A percentile compares a stretch with the other conserved stretches of the same genome.
These are phyloP conservation scores for Aspergillus chevalieri DNA, from an alignment of 2,329 filamentous ascomycete genomes.

Conservation along the genomic window DNA sequence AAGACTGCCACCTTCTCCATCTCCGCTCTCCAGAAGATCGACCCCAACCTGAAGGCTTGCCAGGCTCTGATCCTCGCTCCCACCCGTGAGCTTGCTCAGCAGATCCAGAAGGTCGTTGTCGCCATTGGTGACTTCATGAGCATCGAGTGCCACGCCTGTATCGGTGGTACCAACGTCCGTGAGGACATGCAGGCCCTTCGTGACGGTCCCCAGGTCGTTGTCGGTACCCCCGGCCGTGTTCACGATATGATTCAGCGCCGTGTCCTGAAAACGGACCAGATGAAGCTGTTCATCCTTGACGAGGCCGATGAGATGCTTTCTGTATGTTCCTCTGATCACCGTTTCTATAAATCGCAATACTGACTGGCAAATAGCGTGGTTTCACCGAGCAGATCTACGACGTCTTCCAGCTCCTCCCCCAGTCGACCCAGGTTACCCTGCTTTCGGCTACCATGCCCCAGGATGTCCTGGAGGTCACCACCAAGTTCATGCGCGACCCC, in stretches of 20 bases:
- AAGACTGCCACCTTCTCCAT: constrained; percentile 99
- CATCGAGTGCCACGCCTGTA: constrained; percentile 97
- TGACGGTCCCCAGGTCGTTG: constrained; percentile 93
- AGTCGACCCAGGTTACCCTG: constrained; percentile 96
- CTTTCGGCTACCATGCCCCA: constrained; percentile 98
- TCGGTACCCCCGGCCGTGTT: constrained; percentile 96
- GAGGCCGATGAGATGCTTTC: constrained; percentile 97
- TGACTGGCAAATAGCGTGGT: constrained; percentile 58
- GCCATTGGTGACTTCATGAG: constrained; percentile 99
- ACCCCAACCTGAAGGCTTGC: constrained; percentile 88
- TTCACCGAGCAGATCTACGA: constrained; percentile 99
- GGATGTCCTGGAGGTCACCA: constrained; percentile 98
- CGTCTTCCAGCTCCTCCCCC: constrained; percentile 97
- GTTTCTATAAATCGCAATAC: constrained; percentile 1
- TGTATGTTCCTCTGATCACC: constrained; percentile 16
- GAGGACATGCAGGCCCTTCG: constrained; percentile 98
- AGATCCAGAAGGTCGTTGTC: constrained; percentile 99
- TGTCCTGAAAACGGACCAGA: constrained; percentile 90
- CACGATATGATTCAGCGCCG: constrained; percentile 99
- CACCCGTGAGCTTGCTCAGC: constrained; percentile 95
- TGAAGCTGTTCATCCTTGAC: constrained; percentile 99
- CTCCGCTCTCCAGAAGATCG: constrained; percentile 97
- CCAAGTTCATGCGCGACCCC: constrained; percentile 99
- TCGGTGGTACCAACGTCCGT: constrained; percentile 95
- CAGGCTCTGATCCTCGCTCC: constrained; percentile 97